Conservation (phyloP, 2,329 filamentous ascomycete genomes). For the Aquanectria penicillioides region DNA sequence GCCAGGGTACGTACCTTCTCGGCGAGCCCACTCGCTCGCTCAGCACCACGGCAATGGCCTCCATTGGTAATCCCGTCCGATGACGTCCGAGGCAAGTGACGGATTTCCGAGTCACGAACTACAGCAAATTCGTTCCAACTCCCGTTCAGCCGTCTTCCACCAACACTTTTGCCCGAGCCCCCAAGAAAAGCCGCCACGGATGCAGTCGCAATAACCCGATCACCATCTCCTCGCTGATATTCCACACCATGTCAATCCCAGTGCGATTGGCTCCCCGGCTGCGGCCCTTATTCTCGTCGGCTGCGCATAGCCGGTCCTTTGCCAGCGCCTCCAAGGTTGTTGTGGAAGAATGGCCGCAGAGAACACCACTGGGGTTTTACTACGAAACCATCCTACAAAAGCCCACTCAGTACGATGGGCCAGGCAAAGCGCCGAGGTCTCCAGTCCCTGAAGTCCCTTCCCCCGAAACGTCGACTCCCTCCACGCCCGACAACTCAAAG, state of each 20-base stretch:
- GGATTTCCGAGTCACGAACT: conserved; percentile 40
- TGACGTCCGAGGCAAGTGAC: conserved; percentile 46
- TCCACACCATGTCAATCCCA: conserved; percentile 43
- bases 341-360: conserved; percentile 47
- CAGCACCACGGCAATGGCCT: not conserved
- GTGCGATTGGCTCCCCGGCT: conserved; percentile 44
- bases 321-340: conserved; percentile 36
- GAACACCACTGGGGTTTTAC: conserved; percentile 65
- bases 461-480: conserved; percentile 27
- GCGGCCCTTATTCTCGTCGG: conserved; percentile 39
- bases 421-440: conserved; percentile 55
- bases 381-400: conserved; percentile 66
- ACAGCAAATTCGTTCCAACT: conserved; percentile 30
- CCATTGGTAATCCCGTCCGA: conserved; percentile 35
- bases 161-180: not conserved
- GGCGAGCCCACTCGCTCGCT: too few species aligned
- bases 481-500: conserved; percentile 29
- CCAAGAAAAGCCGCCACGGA: not conserved
- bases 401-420: conserved; percentile 53
- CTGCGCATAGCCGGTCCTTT: conserved; percentile 39
- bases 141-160: conserved; percentile 21
- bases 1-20: not conserved
- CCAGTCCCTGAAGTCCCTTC: conserved; percentile 41
- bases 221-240: not conserved
- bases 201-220: not conserved